Base-by-base conservation (phyloP, 2,329 filamentous ascomycete species). In the Ramularia endophylla region DNA sequence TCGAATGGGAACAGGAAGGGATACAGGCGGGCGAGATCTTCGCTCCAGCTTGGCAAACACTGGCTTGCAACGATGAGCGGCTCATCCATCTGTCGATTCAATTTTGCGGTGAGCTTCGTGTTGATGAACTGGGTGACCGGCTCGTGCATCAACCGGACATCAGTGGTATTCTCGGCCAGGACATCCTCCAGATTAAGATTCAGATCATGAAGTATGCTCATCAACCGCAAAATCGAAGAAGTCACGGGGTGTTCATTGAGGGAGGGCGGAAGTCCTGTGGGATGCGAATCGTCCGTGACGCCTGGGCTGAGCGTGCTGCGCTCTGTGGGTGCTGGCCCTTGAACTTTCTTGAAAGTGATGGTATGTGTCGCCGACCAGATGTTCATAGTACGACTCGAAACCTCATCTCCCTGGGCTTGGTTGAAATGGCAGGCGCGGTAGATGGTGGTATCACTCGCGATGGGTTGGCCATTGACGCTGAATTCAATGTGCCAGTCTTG, bases 401-500 rank as follows among this genome's bases (percentile, higher is more conserved):
- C 73, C 42, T 94, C 87, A 15, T 84, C 77, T 8, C 73, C 61
- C 36, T 75, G 67, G 11, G 71, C 65, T 44, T 77, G 73, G 67
- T 74, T 78, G 59, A 80, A 85, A 58, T 95, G 87, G 7, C 97
- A 87, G 22, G 92, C 92, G 35, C 90, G 83, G 59, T 97, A 98
- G 41, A 98, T 90, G 0, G 92, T 98, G 1, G 87, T 95, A 55
- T 97, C 89, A 53, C 89, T 92, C 0, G 85, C 74, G 44, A 98
- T 84, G 1, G 85, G 76, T 61, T 88, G 87, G 39, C 77, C 84
- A 50, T 94, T 84, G 36, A 97, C 77, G 52, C 80, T 89, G 65
- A 98, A 98, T 58, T 97, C 87, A 46, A 98, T 88, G 57, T 98
- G 90, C 92, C 92, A 98, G 59, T 97, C 89, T 59, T 94, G 85